Conservation (phyloP, 75 land plant species). For the Pinus tabuliformis region DNA sequence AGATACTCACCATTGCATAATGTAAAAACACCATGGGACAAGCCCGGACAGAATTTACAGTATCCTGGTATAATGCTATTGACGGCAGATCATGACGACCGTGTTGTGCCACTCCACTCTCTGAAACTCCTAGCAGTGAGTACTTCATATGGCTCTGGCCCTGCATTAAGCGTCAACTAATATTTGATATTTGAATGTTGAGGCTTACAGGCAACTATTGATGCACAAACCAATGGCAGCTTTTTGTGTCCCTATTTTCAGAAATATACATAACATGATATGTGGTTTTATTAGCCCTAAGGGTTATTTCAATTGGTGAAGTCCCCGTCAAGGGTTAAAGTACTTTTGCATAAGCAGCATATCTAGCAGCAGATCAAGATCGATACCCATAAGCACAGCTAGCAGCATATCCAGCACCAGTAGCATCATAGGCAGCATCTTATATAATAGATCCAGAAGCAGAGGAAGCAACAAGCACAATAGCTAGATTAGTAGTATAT, state of each 20-base stretch:
- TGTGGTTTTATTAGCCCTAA: too few species aligned
- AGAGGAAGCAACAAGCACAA: too few species aligned
- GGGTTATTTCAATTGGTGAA: too few species aligned
- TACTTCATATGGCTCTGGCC: slow-evolving; percentile 1
- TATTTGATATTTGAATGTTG: neutral
- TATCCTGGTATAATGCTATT: slow-evolving; percentile 90
- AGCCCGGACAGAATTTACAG: slow-evolving; percentile 30
- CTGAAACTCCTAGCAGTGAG: slow-evolving; percentile 88
- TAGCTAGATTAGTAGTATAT: too few species aligned
- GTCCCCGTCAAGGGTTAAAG: too few species aligned
- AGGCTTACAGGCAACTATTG: neutral
- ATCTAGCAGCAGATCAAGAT: too few species aligned
- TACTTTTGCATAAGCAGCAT: too few species aligned
- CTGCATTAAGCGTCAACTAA: too few species aligned
- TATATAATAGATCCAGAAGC: too few species aligned
- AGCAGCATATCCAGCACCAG: too few species aligned
- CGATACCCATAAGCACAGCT: too few species aligned
- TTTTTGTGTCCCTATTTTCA: neutral
- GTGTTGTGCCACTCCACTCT: slow-evolving; percentile 95
- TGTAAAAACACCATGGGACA: slow-evolving; percentile 89
- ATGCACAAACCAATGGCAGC: neutral
- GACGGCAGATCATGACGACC: slow-evolving; percentile 99
- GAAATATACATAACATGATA: neutral
- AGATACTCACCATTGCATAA: slow-evolving; percentile 99
- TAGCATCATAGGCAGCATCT: too few species aligned